These are phyloP conservation scores for Endocalyx cinctus DNA, from an alignment of 2,329 filamentous ascomycete species.

Conservation along the genomic window DNA sequence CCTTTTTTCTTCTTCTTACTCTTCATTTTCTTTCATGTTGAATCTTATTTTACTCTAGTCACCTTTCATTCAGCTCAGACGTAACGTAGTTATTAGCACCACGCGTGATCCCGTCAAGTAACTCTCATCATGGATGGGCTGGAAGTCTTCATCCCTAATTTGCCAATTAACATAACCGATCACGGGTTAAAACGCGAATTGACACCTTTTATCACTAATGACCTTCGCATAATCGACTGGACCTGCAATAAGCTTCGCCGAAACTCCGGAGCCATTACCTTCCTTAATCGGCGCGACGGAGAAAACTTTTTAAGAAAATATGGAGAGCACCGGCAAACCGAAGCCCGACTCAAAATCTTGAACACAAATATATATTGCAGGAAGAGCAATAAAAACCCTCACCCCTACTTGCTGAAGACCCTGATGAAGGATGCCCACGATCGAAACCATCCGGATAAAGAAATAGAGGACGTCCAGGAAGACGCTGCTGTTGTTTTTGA, in stretches of 20 bases:
- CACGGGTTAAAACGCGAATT: conserved; percentile 34
- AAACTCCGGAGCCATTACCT: conserved; percentile 38
- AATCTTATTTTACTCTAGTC: too few species aligned
- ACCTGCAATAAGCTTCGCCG: conserved; percentile 36
- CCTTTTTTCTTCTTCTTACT: too few species aligned
- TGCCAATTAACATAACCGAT: conserved; percentile 38
- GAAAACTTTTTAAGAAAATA: conserved; percentile 33
- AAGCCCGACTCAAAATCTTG: conserved; percentile 25
- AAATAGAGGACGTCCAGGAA: conserved; percentile 14
- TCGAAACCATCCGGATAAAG: conserved; percentile 15
- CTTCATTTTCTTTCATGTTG: too few species aligned
- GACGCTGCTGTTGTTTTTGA: conserved; percentile 17
- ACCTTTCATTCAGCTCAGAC: too few species aligned
- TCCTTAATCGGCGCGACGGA: conserved; percentile 36
- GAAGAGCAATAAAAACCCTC: conserved; percentile 30
- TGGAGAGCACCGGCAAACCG: conserved; percentile 11
- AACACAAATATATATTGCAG: conserved; percentile 25
- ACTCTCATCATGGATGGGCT: conserved; percentile 28
- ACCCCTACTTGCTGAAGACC: conserved; percentile 30
- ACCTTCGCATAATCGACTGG: conserved; percentile 38
- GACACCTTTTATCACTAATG: conserved; percentile 30
- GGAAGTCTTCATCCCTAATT: conserved; percentile 41
- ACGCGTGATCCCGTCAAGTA: too few species aligned
- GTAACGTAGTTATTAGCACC: too few species aligned
- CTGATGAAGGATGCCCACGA: conserved; percentile 29